These are phyloP conservation scores for Epichloe uncinata DNA, from an alignment of 2,329 filamentous ascomycete genomes.

Conservation along the genomic window DNA sequence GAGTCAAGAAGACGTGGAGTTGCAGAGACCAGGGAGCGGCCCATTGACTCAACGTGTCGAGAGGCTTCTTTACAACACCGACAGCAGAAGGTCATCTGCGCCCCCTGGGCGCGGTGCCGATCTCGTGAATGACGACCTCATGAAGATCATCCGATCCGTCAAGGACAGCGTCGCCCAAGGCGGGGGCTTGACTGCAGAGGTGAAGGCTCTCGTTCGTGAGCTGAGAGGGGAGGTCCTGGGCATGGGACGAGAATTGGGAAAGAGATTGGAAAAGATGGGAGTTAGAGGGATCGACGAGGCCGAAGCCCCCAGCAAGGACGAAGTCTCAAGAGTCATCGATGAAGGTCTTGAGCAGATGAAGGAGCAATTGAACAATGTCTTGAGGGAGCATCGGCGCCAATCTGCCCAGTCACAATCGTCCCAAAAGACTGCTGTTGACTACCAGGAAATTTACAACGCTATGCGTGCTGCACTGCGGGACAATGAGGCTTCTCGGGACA, in stretches of 20 bases:
- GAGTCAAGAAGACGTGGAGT: slow-evolving; percentile 15
- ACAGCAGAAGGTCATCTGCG: slow-evolving; percentile 31
- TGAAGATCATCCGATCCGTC: slow-evolving; percentile 71
- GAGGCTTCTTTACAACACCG: slow-evolving; percentile 29
- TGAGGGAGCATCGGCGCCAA: slow-evolving; percentile 61
- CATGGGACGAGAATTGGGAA: slow-evolving; percentile 84
- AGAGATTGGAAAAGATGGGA: slow-evolving; percentile 63
- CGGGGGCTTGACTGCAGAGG: slow-evolving; percentile 79
- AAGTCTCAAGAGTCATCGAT: slow-evolving; percentile 65
- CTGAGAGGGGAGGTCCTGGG: slow-evolving; percentile 84
- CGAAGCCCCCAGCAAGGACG: slow-evolving; percentile 46
- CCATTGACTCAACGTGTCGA: slow-evolving; percentile 29
- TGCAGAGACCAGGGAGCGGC: slow-evolving; percentile 16
- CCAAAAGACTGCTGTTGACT: slow-evolving; percentile 51
- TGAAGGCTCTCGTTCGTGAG: slow-evolving; percentile 82
- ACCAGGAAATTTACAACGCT: slow-evolving; percentile 74
- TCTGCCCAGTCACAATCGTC: slow-evolving; percentile 51
- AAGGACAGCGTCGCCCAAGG: slow-evolving; percentile 85
- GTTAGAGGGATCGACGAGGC: slow-evolving; percentile 30
- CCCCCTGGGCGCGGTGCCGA: slow-evolving; percentile 31
- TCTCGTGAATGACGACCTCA: slow-evolving; percentile 61
- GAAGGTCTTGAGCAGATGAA: slow-evolving; percentile 72
- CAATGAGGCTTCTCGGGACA: slow-evolving; percentile 31
- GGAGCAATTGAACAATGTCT: slow-evolving; percentile 66
- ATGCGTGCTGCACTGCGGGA: slow-evolving; percentile 64